Evolutionary conservation across 345 rosid genomes (phyloP).

Genomic region (Eucalyptus pumila): DNA sequence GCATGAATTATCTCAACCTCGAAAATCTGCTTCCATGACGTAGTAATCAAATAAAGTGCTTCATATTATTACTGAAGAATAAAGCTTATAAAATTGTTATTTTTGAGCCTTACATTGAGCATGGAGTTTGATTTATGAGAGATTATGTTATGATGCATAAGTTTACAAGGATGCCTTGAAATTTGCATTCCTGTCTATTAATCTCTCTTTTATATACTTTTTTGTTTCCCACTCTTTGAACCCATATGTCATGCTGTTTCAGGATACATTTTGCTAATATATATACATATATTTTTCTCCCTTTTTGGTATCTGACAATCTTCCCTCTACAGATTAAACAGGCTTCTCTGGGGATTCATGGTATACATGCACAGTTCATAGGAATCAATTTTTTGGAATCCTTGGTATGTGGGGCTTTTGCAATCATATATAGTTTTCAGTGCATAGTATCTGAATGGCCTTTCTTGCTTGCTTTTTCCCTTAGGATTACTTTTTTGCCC

Average conservation of each 20-base stretch:
- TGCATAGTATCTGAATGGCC: background rate
- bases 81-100: background rate
- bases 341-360: constrained; percentile 69
- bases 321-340: constrained; percentile 63
- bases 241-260: background rate
- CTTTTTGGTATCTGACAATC: constrained; percentile 8
- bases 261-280: background rate
- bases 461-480: background rate
- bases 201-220: background rate
- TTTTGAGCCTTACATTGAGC: background rate
- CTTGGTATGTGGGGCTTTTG: constrained; percentile 36
- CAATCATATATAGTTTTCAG: background rate
- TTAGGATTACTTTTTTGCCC: background rate
- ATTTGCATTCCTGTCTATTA: background rate
- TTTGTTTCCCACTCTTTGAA: background rate
- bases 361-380: constrained; percentile 63
- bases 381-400: constrained; percentile 89
- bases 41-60: background rate
- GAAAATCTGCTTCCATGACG: background rate
- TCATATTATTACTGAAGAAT: background rate
- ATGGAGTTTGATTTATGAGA: background rate
- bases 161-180: background rate
- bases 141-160: background rate
- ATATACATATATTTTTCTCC: background rate
- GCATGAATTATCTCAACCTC: background rate